Evolutionary conservation across 805 yeast genomes (phyloP).

Genomic region (Saccharomycopsis olivae): DNA sequence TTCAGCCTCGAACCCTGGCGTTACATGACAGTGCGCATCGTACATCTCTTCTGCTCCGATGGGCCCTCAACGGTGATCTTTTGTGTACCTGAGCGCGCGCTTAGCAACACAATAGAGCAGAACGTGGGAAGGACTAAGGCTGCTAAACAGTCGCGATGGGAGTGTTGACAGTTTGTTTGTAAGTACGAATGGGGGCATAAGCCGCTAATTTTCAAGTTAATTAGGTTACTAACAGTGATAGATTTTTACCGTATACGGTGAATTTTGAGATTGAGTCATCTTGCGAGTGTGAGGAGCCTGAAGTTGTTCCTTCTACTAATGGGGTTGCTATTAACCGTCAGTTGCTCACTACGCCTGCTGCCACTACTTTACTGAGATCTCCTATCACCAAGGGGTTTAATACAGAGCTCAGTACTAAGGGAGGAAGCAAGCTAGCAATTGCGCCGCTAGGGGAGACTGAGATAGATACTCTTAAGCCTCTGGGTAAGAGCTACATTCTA

Average conservation of each 20-base stretch:
- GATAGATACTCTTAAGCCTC: slow-evolving; percentile 3
- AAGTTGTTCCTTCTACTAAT: neutral
- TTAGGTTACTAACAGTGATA: too few relatives aligned
- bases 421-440: too few relatives aligned
- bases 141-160: too few relatives aligned
- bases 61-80: too few relatives aligned
- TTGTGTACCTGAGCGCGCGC: too few relatives aligned
- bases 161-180: too few relatives aligned
- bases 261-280: slow-evolving; percentile 13
- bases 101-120: too few relatives aligned
- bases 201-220: too few relatives aligned
- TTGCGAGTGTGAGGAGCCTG: neutral
- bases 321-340: neutral
- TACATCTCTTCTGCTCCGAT: slow-evolving; percentile 18
- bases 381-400: slow-evolving; percentile 10
- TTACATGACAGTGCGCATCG: slow-evolving; percentile 34
- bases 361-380: neutral
- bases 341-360: neutral
- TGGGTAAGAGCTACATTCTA: slow-evolving; percentile 7
- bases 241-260: slow-evolving; percentile 18
- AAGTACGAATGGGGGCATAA: too few relatives aligned
- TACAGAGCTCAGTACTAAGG: too few relatives aligned
- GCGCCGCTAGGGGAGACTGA: slow-evolving; percentile 14
- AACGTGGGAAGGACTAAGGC: too few relatives aligned
- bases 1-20: slow-evolving; percentile 8